Base-by-base conservation (phyloP, 495 filamentous ascomycete genomes). In the Jackrogersella multiformis region DNA sequence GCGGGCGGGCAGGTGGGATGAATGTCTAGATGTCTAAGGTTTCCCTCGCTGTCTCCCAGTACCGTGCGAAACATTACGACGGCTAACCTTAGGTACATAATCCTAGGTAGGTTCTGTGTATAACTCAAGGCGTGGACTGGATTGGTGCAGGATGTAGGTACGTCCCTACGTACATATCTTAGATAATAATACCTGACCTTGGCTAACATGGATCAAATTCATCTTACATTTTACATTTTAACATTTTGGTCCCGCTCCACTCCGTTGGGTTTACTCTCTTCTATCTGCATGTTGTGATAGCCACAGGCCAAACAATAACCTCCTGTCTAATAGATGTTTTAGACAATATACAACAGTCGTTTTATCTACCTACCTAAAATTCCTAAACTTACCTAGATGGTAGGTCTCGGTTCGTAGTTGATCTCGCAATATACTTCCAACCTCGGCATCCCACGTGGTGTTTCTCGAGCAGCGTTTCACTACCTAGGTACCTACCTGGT, bases 371-470 rank as follows among this genome's bases (percentile, higher is more conserved):
- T n/a, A n/a, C n/a, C n/a, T n/a, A n/a, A n/a, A n/a, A n/a, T n/a
- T n/a, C n/a, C n/a, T n/a, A n/a, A n/a, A n/a, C n/a, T n/a, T 18
- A 32, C 13, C 6, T 24, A 49, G n/a, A 8, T 9, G 21, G 13
- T n/a, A 30, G n/a, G 2, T 32, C n/a, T 49, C 32, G n/a, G 26
- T 32, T 49, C 45, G 23, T n/a, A 2, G 6, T 49, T 35, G 9
- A 32, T n/a, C 12, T 52, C 46, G 35, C 36, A 34, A 61, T 42
- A 44, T 10, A 41, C 49, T 44, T 52, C 30, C 26, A 38, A 49
- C 48, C 59, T 62, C 59, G 59, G 48, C 32, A 62, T 41, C 55
- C 51, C 51, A 64, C 42, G 60, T 56, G 60, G 60, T 39, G 60
- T 49, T 56, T 49, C 52, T 62, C 7, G 20, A 41, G 1, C n/a